phyloP scores from a whole-genome alignment of 768 basidiomycete genomes.

The Terana coerulea region DNA sequence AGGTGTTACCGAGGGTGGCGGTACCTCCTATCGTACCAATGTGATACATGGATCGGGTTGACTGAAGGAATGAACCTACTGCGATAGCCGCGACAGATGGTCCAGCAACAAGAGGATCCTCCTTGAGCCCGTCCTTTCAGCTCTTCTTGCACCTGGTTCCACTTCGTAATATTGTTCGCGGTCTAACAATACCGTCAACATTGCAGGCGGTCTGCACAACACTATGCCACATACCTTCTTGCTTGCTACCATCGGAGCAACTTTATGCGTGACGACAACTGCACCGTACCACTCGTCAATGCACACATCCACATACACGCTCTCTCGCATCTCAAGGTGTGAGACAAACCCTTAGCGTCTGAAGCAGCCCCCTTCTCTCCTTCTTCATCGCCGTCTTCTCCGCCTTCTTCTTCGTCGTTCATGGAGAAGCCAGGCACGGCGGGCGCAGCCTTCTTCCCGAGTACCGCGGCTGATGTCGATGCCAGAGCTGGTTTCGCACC shows the following conservation, averaged over 20 bases:
- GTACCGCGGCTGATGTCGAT: constrained; percentile 20
- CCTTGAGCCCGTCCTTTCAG: constrained; percentile 37
- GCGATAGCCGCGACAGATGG: constrained; percentile 1
- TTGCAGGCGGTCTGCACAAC: not conserved
- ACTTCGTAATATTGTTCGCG: constrained; percentile 89
- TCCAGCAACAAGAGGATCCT: constrained; percentile 10
- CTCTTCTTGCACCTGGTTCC: constrained; percentile 95
- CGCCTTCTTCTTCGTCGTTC: constrained; percentile 51
- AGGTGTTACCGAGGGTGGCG: not conserved
- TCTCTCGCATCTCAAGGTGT: constrained; percentile 22
- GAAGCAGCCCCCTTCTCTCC: constrained; percentile 23
- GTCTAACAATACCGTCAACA: constrained; percentile 43
- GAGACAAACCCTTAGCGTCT: constrained; percentile 49
- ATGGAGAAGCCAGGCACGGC: constrained; percentile 62
- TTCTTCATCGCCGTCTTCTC: constrained; percentile 37
- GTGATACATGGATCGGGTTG: no score
- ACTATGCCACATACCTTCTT: constrained; percentile 84
- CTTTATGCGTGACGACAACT: constrained; percentile 58
- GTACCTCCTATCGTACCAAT: not conserved
- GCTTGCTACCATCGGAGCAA: constrained; percentile 79
- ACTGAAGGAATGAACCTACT: no score
- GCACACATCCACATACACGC: constrained; percentile 21
- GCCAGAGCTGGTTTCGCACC: constrained; percentile 17
- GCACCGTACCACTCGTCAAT: constrained; percentile 28
- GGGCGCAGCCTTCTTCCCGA: constrained; percentile 35